Evolutionary conservation across 257 asterid genomes (phyloP).

Genomic region (Salvia rosmarinus): DNA sequence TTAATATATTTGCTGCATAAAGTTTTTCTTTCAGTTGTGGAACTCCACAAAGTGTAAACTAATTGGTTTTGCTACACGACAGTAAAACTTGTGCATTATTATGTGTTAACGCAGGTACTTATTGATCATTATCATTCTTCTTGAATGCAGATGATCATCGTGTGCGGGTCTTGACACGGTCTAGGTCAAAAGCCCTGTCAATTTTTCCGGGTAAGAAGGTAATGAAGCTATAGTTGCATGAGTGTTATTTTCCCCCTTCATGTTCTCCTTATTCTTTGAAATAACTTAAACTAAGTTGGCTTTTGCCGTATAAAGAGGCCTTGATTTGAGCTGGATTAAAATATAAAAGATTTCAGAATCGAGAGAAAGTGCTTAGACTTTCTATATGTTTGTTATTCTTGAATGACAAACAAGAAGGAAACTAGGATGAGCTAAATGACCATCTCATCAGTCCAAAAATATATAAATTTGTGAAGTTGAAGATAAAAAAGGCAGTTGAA

Average conservation of each 20-base stretch:
- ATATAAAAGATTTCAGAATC: background rate
- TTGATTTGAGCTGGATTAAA: background rate
- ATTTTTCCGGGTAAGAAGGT: conserved; percentile 98
- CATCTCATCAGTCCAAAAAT: background rate
- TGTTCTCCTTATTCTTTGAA: background rate
- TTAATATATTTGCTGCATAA: background rate
- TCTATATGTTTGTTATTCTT: background rate
- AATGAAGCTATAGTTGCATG: conserved; percentile 49
- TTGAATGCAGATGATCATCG: conserved; percentile 69
- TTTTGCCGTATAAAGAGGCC: background rate
- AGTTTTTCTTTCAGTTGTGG: conserved; percentile 12
- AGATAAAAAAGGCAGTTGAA: background rate
- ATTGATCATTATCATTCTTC: conserved; percentile 26
- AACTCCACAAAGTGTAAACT: background rate
- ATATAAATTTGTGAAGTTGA: background rate
- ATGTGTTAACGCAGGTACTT: background rate
- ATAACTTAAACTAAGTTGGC: background rate
- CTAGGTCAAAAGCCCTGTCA: conserved; percentile 69
- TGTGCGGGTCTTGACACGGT: conserved; percentile 82
- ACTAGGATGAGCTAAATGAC: background rate
- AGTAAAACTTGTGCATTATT: conserved; percentile 1
- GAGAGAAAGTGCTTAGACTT: background rate
- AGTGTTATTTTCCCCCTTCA: background rate
- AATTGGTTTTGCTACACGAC: background rate
- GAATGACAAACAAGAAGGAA: background rate